Evolutionary conservation across 352 stramenopile species (phyloP), one percentile per base, ranked within the genome.

Genomic region (Aphanomyces euteiches): DNA sequence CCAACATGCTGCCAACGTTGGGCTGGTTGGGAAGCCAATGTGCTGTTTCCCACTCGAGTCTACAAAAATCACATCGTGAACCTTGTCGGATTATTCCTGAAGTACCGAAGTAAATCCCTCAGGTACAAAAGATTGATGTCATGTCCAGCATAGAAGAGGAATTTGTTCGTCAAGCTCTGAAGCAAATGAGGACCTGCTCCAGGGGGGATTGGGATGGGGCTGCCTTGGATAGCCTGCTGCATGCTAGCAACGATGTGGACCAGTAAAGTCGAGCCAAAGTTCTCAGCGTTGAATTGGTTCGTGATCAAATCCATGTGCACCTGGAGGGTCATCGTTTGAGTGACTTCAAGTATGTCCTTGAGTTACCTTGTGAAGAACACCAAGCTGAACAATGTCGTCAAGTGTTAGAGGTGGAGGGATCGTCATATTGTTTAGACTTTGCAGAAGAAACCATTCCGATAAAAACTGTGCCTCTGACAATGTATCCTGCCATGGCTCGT

Each of bases 61-160:
- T 92, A 54, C 38, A 15, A 6, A 60, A 50, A 17, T 73, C 12
- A 61, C 34, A 34, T 38, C 19, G 8, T 15, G 13, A 50, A n/a
- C 17, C 1, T 50, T 12, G 43, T 50, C 43, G 17, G 7, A 7
- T 13, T 19, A 28, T 1, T 12, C 17, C 10, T 36, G 17, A 58
- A 13, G 7, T 47, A 90, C 84, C 84, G 80, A 38, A 92, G 71
- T 7, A 92, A 63, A 64, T 90, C 90, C 34, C 83, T 81, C 66
- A 92, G 72, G 73, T 89, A 92, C 57, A 92, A 57, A 41, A 92
- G 66, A 68, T 92, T 92, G 69, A 92, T 92, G 65, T 92, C 85
- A 69, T 92, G 85, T 8, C 80, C 85, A 38, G 85, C 82, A 67
- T 92, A 90, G 64, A 84, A 90, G 17, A 92, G 54, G 40, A 92